A percentile compares a stretch with the other conserved stretches of the same genome.
Evolutionary conservation across 306 rosid species (phyloP).

Genomic region (Dalbergia oliveri): DNA sequence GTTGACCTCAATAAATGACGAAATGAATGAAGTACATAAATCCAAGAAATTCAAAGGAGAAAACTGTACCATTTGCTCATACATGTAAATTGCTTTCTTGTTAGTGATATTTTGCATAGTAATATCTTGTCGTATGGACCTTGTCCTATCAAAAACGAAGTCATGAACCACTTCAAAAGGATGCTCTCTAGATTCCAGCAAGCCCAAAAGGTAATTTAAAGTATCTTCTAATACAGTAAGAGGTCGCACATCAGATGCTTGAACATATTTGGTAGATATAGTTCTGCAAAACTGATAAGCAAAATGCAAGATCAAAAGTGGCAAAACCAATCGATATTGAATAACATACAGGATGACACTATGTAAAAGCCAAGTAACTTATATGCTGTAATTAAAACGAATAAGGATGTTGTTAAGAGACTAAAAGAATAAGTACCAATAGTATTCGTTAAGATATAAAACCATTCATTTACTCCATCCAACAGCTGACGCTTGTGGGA

Average conservation of each 20-base stretch:
- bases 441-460: too few relatives aligned
- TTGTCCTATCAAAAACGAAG: slow-evolving; percentile 89
- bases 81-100: slow-evolving; percentile 69
- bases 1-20: slow-evolving; percentile 14
- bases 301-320: slow-evolving; percentile 39
- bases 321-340: slow-evolving; percentile 26
- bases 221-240: slow-evolving; percentile 79
- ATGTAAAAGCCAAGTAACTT: neutral
- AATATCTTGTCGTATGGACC: slow-evolving; percentile 94
- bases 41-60: slow-evolving; percentile 24
- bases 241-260: slow-evolving; percentile 83
- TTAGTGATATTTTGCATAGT: slow-evolving; percentile 79
- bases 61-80: slow-evolving; percentile 79
- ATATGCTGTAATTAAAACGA: neutral
- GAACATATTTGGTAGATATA: slow-evolving; percentile 63
- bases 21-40: slow-evolving; percentile 21
- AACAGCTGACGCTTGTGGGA: too few relatives aligned
- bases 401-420: neutral
- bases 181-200: slow-evolving; percentile 66
- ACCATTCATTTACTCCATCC: too few relatives aligned
- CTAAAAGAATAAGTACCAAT: neutral
- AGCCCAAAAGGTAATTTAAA: slow-evolving; percentile 64
- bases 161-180: slow-evolving; percentile 86
- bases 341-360: slow-evolving; percentile 3
- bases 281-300: slow-evolving; percentile 89